These are phyloP conservation scores for Ophiocordyceps camponoti-leonardi DNA, from an alignment of 2,329 filamentous ascomycete species.

Conservation along the genomic window DNA sequence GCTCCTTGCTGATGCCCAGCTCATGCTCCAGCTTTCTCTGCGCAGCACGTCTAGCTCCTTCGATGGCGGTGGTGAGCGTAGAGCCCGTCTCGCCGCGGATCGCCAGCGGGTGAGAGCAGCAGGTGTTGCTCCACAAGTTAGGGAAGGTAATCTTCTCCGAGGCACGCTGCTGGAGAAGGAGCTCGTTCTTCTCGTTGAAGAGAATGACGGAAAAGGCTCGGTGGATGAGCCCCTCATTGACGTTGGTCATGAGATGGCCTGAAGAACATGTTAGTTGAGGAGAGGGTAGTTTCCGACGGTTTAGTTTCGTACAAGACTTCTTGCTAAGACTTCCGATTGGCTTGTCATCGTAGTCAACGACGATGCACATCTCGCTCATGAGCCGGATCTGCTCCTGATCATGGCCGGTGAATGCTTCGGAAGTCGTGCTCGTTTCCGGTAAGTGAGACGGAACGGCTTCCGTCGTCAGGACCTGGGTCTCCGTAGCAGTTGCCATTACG, in stretches of 20 bases:
- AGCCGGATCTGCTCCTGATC: constrained; percentile 94
- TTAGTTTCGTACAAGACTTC: constrained; percentile 63
- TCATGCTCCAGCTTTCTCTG: constrained; percentile 90
- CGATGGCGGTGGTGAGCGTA: constrained; percentile 60
- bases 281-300: no score
- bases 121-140: constrained; percentile 99
- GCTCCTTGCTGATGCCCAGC: constrained; percentile 73
- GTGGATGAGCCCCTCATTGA: constrained; percentile 87
- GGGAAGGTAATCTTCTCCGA: constrained; percentile 98
- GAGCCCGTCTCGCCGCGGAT: constrained; percentile 82
- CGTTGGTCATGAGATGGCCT: constrained; percentile 99
- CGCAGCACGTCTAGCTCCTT: constrained; percentile 80
- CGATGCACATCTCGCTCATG: constrained; percentile 99
- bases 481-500: constrained; percentile 10
- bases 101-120: constrained; percentile 90
- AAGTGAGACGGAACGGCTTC: constrained; percentile 77
- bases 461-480: constrained; percentile 53
- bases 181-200: constrained; percentile 82
- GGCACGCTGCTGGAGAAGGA: constrained; percentile 90
- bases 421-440: constrained; percentile 59
- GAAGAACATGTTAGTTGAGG: not conserved
- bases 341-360: constrained; percentile 77
- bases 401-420: constrained; percentile 69
- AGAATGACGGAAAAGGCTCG: constrained; percentile 96
- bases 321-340: constrained; percentile 95